A percentile compares a stretch with the other conserved stretches of the same genome.
Evolutionary conservation across 1,284 basidiomycete species (phyloP).

Genomic region (Vanrija pseudolonga): DNA sequence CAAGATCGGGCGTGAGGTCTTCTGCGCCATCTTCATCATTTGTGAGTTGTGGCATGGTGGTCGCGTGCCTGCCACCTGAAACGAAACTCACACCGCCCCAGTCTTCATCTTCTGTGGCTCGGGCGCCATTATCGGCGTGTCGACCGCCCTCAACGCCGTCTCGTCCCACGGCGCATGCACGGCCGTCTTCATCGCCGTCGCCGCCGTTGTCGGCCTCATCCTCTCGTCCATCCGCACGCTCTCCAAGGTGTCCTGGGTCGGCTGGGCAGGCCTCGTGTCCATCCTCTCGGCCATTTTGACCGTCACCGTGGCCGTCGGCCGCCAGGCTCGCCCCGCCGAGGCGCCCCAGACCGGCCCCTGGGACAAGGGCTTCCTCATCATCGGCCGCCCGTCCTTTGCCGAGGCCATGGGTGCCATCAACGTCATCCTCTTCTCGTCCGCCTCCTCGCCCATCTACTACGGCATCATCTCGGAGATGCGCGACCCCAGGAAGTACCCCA

Average conservation of each 20-base stretch:
- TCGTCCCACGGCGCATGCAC: conserved; percentile 37
- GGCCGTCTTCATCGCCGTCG: conserved; percentile 31
- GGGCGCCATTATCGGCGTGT: conserved; percentile 26
- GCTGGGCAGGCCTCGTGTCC: conserved; percentile 38
- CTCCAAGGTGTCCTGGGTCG: conserved; percentile 34
- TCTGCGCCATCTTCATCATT: conserved; percentile 20
- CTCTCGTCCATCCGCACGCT: conserved; percentile 37
- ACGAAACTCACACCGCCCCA: neutral
- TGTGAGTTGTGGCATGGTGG: no score
- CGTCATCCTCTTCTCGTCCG: conserved; percentile 14
- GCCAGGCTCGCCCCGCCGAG: conserved; percentile 39
- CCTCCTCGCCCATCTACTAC: conserved; percentile 15
- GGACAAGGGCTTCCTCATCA: conserved; percentile 31
- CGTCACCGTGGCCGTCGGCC: conserved; percentile 40
- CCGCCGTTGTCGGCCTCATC: conserved; percentile 27
- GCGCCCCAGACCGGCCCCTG: conserved; percentile 36
- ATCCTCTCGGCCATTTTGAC: conserved; percentile 30
- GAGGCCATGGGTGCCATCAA: conserved; percentile 24
- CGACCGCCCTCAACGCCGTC: conserved; percentile 37
- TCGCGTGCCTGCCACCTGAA: no score
- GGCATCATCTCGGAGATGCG: conserved; percentile 28
- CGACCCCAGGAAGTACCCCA: conserved; percentile 23
- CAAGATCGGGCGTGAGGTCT: conserved; percentile 20
- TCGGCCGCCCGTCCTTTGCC: conserved; percentile 26
- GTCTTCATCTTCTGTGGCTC: conserved; percentile 26